These are phyloP conservation scores for Solanum medicagineum DNA, from an alignment of 257 asterid species.

Conservation along the genomic window DNA sequence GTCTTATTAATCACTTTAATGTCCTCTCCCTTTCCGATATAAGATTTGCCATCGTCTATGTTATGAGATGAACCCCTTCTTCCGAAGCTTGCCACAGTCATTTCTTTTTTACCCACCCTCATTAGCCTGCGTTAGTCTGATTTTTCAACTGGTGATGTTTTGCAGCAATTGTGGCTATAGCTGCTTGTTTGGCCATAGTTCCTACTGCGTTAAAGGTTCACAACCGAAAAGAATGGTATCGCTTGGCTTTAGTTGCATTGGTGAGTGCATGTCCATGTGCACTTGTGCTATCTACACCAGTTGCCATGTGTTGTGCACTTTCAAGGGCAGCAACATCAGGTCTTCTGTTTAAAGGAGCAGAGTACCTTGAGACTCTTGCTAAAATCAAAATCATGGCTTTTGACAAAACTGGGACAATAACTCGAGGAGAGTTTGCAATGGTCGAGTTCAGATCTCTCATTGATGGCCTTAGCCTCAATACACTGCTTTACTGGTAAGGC, in stretches of 20 bases:
- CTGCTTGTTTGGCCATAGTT: slow-evolving; percentile 41
- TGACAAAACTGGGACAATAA: slow-evolving; percentile 89
- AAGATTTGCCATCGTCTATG: neutral
- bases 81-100: neutral
- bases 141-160: neutral
- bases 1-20: neutral
- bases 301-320: slow-evolving; percentile 80
- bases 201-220: slow-evolving; percentile 41
- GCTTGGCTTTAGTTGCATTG: slow-evolving; percentile 61
- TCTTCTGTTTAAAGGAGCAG: slow-evolving; percentile 73
- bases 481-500: slow-evolving; percentile 52
- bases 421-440: slow-evolving; percentile 71
- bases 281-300: slow-evolving; percentile 79
- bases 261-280: slow-evolving; percentile 94
- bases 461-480: slow-evolving; percentile 24
- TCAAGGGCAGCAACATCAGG: slow-evolving; percentile 75
- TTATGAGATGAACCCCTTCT: neutral
- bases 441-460: slow-evolving; percentile 43
- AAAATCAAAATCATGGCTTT: slow-evolving; percentile 61
- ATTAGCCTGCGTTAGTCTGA: neutral
- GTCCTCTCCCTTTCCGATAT: neutral
- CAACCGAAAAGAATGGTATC: slow-evolving; percentile 50
- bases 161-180: slow-evolving; percentile 51
- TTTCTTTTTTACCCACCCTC: neutral
- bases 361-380: slow-evolving; percentile 67